Evolutionary conservation across 208 protist genomes (phyloP), one percentile per base, ranked within the genome.

Genomic region (Acanthamoeba royreba): DNA sequence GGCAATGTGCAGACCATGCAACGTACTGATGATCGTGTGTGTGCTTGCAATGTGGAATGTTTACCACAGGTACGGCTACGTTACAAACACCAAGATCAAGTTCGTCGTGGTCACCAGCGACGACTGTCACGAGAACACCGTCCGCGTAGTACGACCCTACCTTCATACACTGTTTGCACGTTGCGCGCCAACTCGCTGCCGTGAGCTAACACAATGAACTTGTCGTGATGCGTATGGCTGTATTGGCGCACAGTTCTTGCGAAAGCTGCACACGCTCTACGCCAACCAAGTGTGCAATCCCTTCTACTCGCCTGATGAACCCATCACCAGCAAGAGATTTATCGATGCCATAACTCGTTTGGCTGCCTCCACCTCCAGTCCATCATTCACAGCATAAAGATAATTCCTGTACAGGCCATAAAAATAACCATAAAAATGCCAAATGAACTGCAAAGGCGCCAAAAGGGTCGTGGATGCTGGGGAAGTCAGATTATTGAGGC

Each of bases 51-150:
- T n/a, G n/a, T n/a, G n/a, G n/a, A n/a, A n/a, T n/a, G n/a, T n/a
- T n/a, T n/a, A n/a, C 53, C 19, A 93, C 17, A 93, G 87, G 0
- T 93, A 95, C 35, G 92, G 94, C 33, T 95, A 95, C 52, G 46
- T 95, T 22, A 95, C 94, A 7, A 94, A 94, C 83, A 95, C 94
- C 58, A 95, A 95, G 58, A 94, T 88, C 5, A 95, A 95, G 77
- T 95, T 95, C 40, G 61, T 95, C 28, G 94, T 94, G 25, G 94
- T 95, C 25, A 45, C 77, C 13, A 40, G 31, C 4, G 94, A 95
- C 55, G 81, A 85, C 74, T 45, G 25, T 25, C 33, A 94, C 40
- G 91, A 95, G 47, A 42, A 52, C 35, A 47, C 40, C 42, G 63
- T 83, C 4, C 66, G 94, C 45, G 92, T 92, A 42, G 89, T 93